A percentile compares a stretch with the other conserved stretches of the same genome.
Conservation (phyloP, 1,284 basidiomycete genomes). For the Ganoderma resinaceum region DNA sequence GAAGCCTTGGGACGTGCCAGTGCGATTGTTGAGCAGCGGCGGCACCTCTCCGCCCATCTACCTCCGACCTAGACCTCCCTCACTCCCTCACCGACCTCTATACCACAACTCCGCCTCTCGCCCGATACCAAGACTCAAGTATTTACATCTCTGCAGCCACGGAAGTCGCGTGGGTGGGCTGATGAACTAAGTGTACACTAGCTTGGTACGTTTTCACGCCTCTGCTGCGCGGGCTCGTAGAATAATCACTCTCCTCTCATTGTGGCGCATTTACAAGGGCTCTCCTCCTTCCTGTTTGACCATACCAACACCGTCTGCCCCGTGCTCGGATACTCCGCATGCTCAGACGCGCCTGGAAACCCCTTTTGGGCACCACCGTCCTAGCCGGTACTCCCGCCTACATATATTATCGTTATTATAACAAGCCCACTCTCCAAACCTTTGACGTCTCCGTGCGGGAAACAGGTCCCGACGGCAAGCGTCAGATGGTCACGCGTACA, state of each 20-base stretch:
- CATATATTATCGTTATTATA: conserved; percentile 51
- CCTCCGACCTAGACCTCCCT: background rate
- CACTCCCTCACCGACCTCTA: background rate
- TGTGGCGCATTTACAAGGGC: background rate
- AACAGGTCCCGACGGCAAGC: conserved; percentile 64
- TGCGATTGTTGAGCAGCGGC: background rate
- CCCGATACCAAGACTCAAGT: background rate
- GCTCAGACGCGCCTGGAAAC: conserved; percentile 74
- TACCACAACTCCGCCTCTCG: background rate
- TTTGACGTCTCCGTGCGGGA: conserved; percentile 66
- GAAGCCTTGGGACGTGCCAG: background rate
- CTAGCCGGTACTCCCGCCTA: conserved; percentile 59
- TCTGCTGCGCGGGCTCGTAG: background rate
- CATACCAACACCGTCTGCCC: background rate
- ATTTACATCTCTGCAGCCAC: too few relatives aligned
- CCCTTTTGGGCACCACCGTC: conserved; percentile 54
- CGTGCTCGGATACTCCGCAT: conserved; percentile 43
- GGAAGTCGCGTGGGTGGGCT: background rate
- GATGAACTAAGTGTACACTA: conserved; percentile 3
- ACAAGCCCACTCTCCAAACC: conserved; percentile 42
- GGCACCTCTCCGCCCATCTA: background rate
- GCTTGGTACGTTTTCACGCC: conserved; percentile 2
- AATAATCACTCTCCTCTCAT: background rate
- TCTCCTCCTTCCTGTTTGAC: background rate
- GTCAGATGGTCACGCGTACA: conserved; percentile 56